Base-by-base conservation (phyloP, 352 stramenopile genomes). In the Globisporangium spinosum region DNA sequence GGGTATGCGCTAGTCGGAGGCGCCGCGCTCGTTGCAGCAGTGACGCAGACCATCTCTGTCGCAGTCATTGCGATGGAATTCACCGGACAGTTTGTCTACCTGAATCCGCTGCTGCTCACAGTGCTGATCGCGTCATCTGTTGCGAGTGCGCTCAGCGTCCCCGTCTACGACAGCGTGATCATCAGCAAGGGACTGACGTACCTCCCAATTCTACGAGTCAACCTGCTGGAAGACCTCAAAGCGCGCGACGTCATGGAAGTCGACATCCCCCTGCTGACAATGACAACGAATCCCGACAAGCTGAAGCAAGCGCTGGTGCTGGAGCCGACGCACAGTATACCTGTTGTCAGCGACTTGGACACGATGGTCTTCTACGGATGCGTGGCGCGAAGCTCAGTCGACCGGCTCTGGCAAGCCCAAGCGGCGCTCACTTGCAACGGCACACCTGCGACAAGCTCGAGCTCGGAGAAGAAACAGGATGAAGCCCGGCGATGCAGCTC, bases 21-120 rank as follows among this genome's bases (percentile, higher is more conserved):
- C 6, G 85, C 84, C 10, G 75, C 80, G 3, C 82, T 94, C 27
- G 77, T 84, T n/a, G 82, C 76, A 3, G 69, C 80, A 0, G 77
- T 72, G 4, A 93, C 87, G 17, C 82, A 89, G 59, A 90, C 87
- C 3, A 75, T 91, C 9, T 92, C 83, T 0, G 79, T 89, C 15
- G 86, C 86, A 69, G 80, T 92, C n/a, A 92, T 92, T 57, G 80
- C 80, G 32, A 65, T 89, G 10, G 84, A 92, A 60, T 84, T 92
- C 58, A 90, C 82, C 4, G 82, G 84, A 1, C 82, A 90, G 61
- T 89, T 92, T 43, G 73, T 87, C 51, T 91, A 86, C 69, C 78
- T 87, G 60, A 87, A 79, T 3, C 83, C 83, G 9, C 43, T 89
- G 23, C 78, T 91, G 23, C 65, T 89, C 13, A 79, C 81, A 8